These are phyloP conservation scores for Pythium insidiosum DNA, from an alignment of 352 stramenopile genomes.

Conservation along the genomic window DNA sequence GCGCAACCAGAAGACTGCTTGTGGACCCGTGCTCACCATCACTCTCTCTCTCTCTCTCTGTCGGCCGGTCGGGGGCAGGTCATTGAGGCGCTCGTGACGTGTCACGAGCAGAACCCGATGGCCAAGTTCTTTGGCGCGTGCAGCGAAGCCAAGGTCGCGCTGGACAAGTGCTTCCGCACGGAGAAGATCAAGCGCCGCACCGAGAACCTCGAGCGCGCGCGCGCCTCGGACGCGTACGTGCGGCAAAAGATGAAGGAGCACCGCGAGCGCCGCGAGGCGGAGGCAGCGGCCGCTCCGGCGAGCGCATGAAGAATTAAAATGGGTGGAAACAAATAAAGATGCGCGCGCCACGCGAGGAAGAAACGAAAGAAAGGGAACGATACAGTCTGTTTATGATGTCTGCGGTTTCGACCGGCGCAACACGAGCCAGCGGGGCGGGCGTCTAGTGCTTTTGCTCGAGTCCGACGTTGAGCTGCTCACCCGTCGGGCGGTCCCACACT, in stretches of 20 bases:
- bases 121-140: conserved; percentile 76
- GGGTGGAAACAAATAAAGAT: not conserved
- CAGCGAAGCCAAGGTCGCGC: conserved; percentile 55
- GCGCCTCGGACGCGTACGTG: conserved; percentile 58
- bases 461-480: conserved; percentile 46
- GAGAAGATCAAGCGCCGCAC: conserved; percentile 59
- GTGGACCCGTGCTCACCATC: not conserved
- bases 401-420: no score
- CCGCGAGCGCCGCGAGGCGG: conserved; percentile 29
- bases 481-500: conserved; percentile 64
- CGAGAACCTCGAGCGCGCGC: conserved; percentile 56
- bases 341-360: not conserved
- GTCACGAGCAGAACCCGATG: conserved; percentile 67
- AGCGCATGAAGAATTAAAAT: not conserved
- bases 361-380: no score
- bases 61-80: conserved; percentile 24
- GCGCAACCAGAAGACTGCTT: no score
- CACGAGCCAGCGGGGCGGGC: no score
- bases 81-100: conserved; percentile 55
- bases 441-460: conserved; percentile 24
- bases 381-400: no score
- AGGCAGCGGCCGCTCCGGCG: not conserved
- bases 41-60: not conserved
- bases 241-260: conserved; percentile 73
- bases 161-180: conserved; percentile 73